Conservation (phyloP, 2,329 filamentous ascomycete species). For the Colletotrichum destructivum region DNA sequence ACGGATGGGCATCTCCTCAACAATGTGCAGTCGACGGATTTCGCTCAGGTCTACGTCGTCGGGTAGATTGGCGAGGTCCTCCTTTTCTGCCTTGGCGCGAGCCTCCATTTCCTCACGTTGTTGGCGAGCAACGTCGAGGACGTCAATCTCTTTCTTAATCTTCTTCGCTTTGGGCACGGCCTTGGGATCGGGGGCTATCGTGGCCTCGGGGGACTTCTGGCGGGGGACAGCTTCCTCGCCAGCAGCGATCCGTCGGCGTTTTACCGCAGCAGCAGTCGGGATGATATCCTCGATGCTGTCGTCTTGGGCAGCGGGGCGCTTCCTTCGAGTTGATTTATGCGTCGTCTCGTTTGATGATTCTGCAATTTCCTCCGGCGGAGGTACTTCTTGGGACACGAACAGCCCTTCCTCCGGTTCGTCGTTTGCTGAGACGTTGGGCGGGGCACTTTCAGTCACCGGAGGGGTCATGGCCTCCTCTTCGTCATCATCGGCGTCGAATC, state of each 20-base stretch:
- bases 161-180: conserved; percentile 59
- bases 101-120: conserved; percentile 77
- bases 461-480: conserved; percentile 57
- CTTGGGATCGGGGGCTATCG: conserved; percentile 47
- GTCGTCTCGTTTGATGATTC: conserved; percentile 43
- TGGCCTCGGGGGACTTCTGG: conserved; percentile 46
- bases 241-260: conserved; percentile 79
- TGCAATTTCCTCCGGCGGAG: conserved; percentile 27
- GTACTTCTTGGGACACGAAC: conserved; percentile 69
- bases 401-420: conserved; percentile 61
- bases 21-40: conserved; percentile 80
- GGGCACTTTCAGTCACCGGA: conserved; percentile 34
- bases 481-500: conserved; percentile 72
- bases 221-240: conserved; percentile 63
- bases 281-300: conserved; percentile 81
- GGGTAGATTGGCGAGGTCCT: conserved; percentile 65
- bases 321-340: conserved; percentile 55
- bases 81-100: conserved; percentile 67
- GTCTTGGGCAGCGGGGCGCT: conserved; percentile 63
- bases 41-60: conserved; percentile 80
- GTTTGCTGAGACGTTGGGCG: conserved; percentile 18
- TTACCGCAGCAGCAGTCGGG: conserved; percentile 83
- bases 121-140: conserved; percentile 76
- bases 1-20: conserved; percentile 82
- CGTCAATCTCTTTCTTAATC: conserved; percentile 74